These are phyloP conservation scores for Hansfordia pulvinata DNA, from an alignment of 2,329 filamentous ascomycete genomes.

Conservation along the genomic window DNA sequence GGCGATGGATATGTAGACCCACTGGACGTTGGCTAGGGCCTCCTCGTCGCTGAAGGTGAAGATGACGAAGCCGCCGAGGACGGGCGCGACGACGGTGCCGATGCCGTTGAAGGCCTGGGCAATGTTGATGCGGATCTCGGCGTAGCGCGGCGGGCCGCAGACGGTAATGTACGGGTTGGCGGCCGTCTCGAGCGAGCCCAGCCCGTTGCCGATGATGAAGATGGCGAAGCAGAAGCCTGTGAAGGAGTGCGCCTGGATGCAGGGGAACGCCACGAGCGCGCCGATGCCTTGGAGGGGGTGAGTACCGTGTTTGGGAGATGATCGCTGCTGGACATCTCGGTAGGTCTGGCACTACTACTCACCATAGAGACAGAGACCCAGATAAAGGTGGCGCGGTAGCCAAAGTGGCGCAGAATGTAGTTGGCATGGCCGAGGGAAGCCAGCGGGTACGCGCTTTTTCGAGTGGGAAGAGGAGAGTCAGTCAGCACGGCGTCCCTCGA, in stretches of 20 bases:
- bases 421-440: constrained; percentile 49
- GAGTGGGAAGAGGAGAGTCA: too few relatives aligned
- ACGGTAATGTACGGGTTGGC: constrained; percentile 63
- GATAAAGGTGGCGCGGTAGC: constrained; percentile 54
- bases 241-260: constrained; percentile 50
- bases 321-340: too few relatives aligned
- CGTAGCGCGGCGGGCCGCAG: constrained; percentile 55
- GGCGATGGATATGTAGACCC: constrained; percentile 63
- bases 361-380: constrained; percentile 52
- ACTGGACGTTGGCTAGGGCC: constrained; percentile 56
- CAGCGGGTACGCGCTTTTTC: constrained; percentile 55
- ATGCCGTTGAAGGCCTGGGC: constrained; percentile 68
- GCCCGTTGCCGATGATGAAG: constrained; percentile 61
- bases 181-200: constrained; percentile 63
- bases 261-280: constrained; percentile 41
- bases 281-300: constrained; percentile 27
- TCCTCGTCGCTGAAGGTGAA: constrained; percentile 46
- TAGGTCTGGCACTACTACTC: constrained; percentile 3
- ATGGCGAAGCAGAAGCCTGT: constrained; percentile 60
- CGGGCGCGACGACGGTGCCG: constrained; percentile 58
- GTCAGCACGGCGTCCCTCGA: too few relatives aligned
- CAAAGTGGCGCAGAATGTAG: constrained; percentile 50
- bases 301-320: too few relatives aligned
- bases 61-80: constrained; percentile 61
- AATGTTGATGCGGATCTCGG: constrained; percentile 59